Base-by-base conservation (phyloP, 441 rosid genomes). In the Hura crepitans region DNA sequence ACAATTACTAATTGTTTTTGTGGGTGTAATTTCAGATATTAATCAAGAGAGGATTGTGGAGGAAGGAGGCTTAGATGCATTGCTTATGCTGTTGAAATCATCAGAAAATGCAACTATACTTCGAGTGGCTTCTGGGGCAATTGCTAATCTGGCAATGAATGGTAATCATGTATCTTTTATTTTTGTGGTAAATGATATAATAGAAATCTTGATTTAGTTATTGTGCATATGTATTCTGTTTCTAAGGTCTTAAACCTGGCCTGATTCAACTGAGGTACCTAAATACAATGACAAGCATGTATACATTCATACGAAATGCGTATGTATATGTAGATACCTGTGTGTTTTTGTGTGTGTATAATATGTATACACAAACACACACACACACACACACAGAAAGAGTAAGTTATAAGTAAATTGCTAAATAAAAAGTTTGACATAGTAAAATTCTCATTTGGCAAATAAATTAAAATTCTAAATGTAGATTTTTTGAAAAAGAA, bases 101-200 rank as follows among this genome's bases (percentile, higher is more conserved):
- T 91, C 96, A 62, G 82, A 85, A 58, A 89, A 86, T 68, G 66
- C 90, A 62, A 89, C 96, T 49, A 85, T 91, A 65, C 93, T 91
- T 66, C 81, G 96, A 83, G 98, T 91, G 80, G 96, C 97, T 74
- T 88, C 96, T 45, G 97, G 98, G 51, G 97, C 98, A 68, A 82
- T 93, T 59, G 98, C 98, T 57, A 91, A 93, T 82, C 83, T 93
- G 77, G 96, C 98, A 64, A 91, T 93, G 98, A 93, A 91, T 39
- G 97, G 98, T 93, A 79, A 74, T 76, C 51, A 37, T 54, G 20
- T 61, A 53, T 66, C 17, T 59, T 45, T 22, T 69, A 42, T 39
- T 63, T 33, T 63, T 51, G 69, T 35, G 35, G 43, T 54, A 1
- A 57, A 10, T 54, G 51, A 43, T 20, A 27, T 22, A 37, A 49